Evolutionary conservation across 768 basidiomycete genomes (phyloP).

Genomic region (Suillus ampliporus): DNA sequence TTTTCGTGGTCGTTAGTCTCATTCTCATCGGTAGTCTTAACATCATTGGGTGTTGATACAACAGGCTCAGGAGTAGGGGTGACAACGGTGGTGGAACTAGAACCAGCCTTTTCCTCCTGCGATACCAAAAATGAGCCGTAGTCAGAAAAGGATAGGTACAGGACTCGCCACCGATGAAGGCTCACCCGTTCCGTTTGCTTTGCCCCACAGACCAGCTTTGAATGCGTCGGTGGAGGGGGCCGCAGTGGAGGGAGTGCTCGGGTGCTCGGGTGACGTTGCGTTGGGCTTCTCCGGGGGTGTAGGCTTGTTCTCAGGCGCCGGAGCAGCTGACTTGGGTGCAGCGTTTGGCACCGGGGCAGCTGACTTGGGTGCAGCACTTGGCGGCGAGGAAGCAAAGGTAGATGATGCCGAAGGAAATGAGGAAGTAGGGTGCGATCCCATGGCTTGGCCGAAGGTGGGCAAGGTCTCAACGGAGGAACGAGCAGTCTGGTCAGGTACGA

Average conservation of each 20-base stretch:
- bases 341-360: background rate
- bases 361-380: background rate
- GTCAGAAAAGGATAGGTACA: conserved; percentile 30
- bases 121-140: conserved; percentile 31
- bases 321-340: background rate
- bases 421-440: conserved; percentile 18
- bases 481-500: conserved; percentile 28
- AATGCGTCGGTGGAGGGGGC: background rate
- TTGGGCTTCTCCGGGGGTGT: conserved; percentile 18
- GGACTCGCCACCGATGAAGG: conserved; percentile 38
- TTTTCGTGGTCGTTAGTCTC: conserved; percentile 27
- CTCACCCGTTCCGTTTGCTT: conserved; percentile 31
- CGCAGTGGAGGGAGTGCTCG: conserved; percentile 1
- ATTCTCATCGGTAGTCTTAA: conserved; percentile 30
- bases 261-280: background rate
- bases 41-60: conserved; percentile 31
- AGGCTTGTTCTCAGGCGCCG: background rate
- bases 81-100: conserved; percentile 18
- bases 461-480: conserved; percentile 30
- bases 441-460: conserved; percentile 21
- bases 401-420: background rate
- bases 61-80: conserved; percentile 24
- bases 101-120: conserved; percentile 20
- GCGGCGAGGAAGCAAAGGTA: too few species aligned
- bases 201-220: conserved; percentile 16